Evolutionary conservation across 352 stramenopile genomes (phyloP).

Genomic region (Pythium aristosporum): DNA sequence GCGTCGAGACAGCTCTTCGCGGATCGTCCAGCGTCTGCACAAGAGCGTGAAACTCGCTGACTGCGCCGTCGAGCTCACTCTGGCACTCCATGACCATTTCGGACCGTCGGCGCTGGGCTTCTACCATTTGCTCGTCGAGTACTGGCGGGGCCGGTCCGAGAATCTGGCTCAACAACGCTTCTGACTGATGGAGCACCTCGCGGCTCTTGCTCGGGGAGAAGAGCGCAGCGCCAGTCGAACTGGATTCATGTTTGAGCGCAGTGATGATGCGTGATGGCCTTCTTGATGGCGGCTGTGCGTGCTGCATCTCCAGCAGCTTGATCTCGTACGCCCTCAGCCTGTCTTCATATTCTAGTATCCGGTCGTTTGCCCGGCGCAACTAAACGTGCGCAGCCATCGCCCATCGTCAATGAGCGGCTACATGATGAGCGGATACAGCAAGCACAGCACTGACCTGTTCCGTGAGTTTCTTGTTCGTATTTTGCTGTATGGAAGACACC

Average conservation of each 20-base stretch:
- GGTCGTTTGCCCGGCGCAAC: conserved; percentile 47
- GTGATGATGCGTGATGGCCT: neutral
- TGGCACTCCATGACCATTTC: conserved; percentile 66
- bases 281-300: neutral
- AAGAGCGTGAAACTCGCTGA: conserved; percentile 64
- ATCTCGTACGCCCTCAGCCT: conserved; percentile 45
- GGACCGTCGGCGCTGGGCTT: conserved; percentile 46
- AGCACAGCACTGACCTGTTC: conserved; percentile 39
- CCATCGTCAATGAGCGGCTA: neutral
- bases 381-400: conserved; percentile 13
- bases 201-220: conserved; percentile 36
- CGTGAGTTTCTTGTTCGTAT: conserved; percentile 58
- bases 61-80: conserved; percentile 50
- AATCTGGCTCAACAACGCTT: conserved; percentile 49
- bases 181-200: conserved; percentile 59
- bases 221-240: neutral
- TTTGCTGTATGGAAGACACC: conserved; percentile 31
- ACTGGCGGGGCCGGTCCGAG: conserved; percentile 9
- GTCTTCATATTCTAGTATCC: conserved; percentile 48
- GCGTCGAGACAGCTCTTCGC: conserved; percentile 5
- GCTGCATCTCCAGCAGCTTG: conserved; percentile 42
- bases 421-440: neutral
- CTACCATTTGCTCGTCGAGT: conserved; percentile 21
- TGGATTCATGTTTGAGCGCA: neutral
- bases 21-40: conserved; percentile 32